Conservation (phyloP, 1,284 basidiomycete genomes). For the Boletus austroedulis region DNA sequence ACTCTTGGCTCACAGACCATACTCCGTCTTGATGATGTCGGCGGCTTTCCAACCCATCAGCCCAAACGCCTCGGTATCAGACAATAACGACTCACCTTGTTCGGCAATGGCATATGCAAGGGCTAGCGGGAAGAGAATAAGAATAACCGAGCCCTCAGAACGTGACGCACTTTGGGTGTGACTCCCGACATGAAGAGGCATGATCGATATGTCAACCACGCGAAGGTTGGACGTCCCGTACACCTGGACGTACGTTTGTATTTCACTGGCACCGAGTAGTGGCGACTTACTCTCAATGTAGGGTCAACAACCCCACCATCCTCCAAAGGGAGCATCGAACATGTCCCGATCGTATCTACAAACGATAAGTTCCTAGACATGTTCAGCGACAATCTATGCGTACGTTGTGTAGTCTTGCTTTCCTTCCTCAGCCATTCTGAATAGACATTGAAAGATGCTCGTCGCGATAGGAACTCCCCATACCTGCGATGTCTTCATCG, state of each 20-base stretch:
- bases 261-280: background rate
- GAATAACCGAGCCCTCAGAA: background rate
- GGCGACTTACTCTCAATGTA: background rate
- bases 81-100: background rate
- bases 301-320: slow-evolving; percentile 2
- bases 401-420: background rate
- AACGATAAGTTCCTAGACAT: background rate
- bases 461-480: background rate
- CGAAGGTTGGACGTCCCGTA: slow-evolving; percentile 3
- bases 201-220: background rate
- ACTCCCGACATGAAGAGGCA: slow-evolving; percentile 1
- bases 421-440: background rate
- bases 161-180: background rate
- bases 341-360: slow-evolving; percentile 2
- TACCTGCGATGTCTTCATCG: slow-evolving; percentile 4
- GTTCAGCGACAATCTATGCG: background rate
- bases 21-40: slow-evolving; percentile 3
- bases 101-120: slow-evolving; percentile 2
- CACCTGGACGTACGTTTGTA: background rate
- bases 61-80: background rate
- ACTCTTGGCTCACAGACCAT: background rate
- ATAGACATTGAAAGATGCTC: background rate
- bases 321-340: slow-evolving; percentile 6
- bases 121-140: background rate
- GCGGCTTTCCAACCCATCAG: background rate